Conservation (phyloP, 139 green algal species). For the Edaphochlamys debaryana region DNA sequence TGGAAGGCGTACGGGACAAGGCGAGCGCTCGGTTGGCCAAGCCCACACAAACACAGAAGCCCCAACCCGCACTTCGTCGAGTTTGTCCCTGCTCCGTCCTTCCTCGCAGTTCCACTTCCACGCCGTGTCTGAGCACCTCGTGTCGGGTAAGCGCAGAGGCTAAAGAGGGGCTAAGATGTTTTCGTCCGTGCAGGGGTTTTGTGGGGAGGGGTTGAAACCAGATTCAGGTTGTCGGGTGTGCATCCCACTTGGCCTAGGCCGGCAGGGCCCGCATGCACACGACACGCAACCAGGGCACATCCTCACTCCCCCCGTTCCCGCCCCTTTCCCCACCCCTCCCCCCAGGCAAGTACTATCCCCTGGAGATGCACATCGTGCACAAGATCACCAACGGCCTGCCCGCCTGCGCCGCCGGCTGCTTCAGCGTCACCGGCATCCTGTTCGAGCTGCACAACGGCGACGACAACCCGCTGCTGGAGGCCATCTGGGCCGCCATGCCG, state of each 20-base stretch:
- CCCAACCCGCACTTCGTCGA: too few species aligned
- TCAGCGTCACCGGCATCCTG: slow-evolving; percentile 26
- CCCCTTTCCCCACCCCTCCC: neutral
- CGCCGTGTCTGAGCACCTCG: slow-evolving; percentile 8
- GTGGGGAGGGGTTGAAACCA: neutral
- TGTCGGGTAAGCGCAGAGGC: neutral
- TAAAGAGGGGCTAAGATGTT: neutral
- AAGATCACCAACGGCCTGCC: slow-evolving; percentile 10
- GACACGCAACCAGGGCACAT: too few species aligned
- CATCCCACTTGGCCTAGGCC: neutral
- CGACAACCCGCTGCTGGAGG: slow-evolving; percentile 35
- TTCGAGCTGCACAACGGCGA: slow-evolving; percentile 20
- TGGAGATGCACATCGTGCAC: slow-evolving; percentile 51
- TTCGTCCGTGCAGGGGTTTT: neutral
- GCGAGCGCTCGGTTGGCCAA: too few species aligned
- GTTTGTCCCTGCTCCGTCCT: too few species aligned
- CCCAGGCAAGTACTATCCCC: neutral
- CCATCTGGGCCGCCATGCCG: slow-evolving; percentile 12
- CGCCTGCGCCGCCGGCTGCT: slow-evolving; percentile 33
- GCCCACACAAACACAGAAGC: too few species aligned
- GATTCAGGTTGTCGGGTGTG: neutral
- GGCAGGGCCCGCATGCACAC: too few species aligned
- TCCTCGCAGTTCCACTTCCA: slow-evolving; percentile 37
- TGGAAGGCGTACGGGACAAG: too few species aligned
- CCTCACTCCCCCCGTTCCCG: neutral